phyloP scores from a whole-genome alignment of 1,284 basidiomycete species.

The Coniophora puteana region DNA sequence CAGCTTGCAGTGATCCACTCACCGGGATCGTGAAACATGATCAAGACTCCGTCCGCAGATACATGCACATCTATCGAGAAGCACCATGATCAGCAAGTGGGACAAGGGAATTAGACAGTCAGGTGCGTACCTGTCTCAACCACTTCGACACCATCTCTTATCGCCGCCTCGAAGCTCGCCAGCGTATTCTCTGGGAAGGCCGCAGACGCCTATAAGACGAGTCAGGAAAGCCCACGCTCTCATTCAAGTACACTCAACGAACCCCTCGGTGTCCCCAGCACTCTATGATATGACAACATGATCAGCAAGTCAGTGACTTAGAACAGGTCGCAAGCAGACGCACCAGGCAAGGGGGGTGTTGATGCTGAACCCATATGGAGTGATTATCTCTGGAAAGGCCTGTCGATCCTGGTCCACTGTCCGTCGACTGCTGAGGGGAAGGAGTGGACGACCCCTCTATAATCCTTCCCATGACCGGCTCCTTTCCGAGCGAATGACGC shows the following conservation, averaged over 20 bases:
- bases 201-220: conserved; percentile 68
- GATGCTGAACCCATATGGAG: too few species aligned
- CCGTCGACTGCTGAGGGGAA: too few species aligned
- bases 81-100: conserved; percentile 32
- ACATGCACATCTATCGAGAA: conserved; percentile 93
- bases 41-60: conserved; percentile 82
- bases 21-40: conserved; percentile 97
- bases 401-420: too few species aligned
- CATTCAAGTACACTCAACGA: conserved; percentile 30
- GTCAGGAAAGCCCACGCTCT: conserved; percentile 12
- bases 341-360: too few species aligned
- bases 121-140: conserved; percentile 84
- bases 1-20: conserved; percentile 30
- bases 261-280: conserved; percentile 97
- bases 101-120: conserved; percentile 33
- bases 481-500: too few species aligned
- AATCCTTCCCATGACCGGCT: too few species aligned
- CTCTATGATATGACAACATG: too few species aligned
- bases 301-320: too few species aligned
- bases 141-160: conserved; percentile 90
- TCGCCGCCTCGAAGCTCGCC: conserved; percentile 89
- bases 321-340: too few species aligned
- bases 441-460: too few species aligned
- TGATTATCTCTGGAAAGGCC: too few species aligned
- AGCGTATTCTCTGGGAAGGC: conserved; percentile 90